Evolutionary conservation across 768 basidiomycete species (phyloP).

Genomic region (Polyporus arcularius): DNA sequence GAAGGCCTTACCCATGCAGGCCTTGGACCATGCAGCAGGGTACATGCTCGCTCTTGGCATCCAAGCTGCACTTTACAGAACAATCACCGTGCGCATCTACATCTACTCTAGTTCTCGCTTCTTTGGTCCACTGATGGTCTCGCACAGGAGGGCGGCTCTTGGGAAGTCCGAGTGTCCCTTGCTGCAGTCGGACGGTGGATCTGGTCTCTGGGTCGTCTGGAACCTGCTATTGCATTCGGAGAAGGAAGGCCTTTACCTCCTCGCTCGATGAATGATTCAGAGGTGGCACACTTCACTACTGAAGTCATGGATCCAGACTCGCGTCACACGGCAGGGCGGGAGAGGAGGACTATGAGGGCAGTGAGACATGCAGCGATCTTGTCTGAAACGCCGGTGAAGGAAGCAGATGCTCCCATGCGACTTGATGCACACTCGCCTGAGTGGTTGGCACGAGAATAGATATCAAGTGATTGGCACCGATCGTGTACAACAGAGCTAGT

Average conservation of each 20-base stretch:
- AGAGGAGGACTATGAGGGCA: constrained; percentile 36
- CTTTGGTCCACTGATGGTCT: neutral
- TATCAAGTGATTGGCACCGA: too few species aligned
- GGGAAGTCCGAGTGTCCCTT: constrained; percentile 61
- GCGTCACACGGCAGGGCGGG: constrained; percentile 4
- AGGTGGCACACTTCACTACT: constrained; percentile 32
- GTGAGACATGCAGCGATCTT: constrained; percentile 49
- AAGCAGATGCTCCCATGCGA: constrained; percentile 38
- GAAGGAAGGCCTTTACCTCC: constrained; percentile 41
- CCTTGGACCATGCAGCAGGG: constrained; percentile 59
- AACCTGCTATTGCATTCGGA: constrained; percentile 44
- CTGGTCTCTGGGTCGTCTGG: constrained; percentile 50
- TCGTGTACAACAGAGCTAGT: too few species aligned
- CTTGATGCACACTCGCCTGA: constrained; percentile 32
- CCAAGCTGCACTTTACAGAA: constrained; percentile 54
- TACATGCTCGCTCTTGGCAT: constrained; percentile 62
- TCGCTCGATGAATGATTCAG: constrained; percentile 33
- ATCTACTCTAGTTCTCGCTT: neutral
- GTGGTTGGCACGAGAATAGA: constrained; percentile 29
- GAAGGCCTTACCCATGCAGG: constrained; percentile 54
- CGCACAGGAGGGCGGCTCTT: constrained; percentile 58
- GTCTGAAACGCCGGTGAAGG: constrained; percentile 42
- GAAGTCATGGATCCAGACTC: constrained; percentile 5
- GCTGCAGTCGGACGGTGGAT: constrained; percentile 59
- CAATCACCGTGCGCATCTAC: constrained; percentile 41